A percentile compares a stretch with the other conserved stretches of the same genome.
These are phyloP conservation scores for Magnusiomyces sp. DNA, from an alignment of 1,139 yeast genomes.

Conservation along the genomic window DNA sequence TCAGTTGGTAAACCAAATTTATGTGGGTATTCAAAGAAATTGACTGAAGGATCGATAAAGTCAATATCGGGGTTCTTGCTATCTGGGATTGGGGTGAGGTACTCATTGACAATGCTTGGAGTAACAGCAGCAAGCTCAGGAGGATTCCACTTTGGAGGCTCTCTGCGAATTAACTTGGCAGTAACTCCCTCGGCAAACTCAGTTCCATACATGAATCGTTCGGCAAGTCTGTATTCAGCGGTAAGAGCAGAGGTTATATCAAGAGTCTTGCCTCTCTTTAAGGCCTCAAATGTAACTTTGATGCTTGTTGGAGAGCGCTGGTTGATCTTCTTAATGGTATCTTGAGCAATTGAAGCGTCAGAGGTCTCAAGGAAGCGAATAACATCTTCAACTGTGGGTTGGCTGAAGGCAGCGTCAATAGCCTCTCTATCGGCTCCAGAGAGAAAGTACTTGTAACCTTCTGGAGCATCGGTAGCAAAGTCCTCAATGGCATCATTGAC, in stretches of 20 bases:
- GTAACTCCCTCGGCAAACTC: conserved; percentile 72
- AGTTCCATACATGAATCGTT: conserved; percentile 57
- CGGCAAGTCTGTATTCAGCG: conserved; percentile 70
- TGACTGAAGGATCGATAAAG: conserved; percentile 38
- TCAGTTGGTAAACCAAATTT: conserved; percentile 76
- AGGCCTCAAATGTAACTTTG: conserved; percentile 61
- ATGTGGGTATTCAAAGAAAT: conserved; percentile 61
- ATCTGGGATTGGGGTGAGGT: conserved; percentile 19
- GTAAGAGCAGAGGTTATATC: conserved; percentile 60
- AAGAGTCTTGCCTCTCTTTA: conserved; percentile 53
- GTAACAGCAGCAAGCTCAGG: conserved; percentile 30
- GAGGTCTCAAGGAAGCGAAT: conserved; percentile 47
- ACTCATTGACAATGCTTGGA: conserved; percentile 1
- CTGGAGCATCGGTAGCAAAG: conserved; percentile 63
- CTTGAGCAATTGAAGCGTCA: conserved; percentile 59
- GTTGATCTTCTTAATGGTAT: conserved; percentile 47
- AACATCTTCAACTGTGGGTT: conserved; percentile 52
- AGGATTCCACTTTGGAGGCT: conserved; percentile 49
- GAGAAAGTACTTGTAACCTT: conserved; percentile 51
- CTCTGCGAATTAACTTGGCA: conserved; percentile 60
- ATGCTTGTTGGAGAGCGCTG: conserved; percentile 70
- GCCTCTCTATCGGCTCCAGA: conserved; percentile 48
- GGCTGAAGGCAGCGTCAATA: conserved; percentile 62
- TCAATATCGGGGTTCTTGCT: conserved; percentile 29
- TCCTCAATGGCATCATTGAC: conserved; percentile 72